Evolutionary conservation across 805 yeast genomes (phyloP), one percentile per base, ranked within the genome.

Genomic region (Wickerhamiella spandovensis): DNA sequence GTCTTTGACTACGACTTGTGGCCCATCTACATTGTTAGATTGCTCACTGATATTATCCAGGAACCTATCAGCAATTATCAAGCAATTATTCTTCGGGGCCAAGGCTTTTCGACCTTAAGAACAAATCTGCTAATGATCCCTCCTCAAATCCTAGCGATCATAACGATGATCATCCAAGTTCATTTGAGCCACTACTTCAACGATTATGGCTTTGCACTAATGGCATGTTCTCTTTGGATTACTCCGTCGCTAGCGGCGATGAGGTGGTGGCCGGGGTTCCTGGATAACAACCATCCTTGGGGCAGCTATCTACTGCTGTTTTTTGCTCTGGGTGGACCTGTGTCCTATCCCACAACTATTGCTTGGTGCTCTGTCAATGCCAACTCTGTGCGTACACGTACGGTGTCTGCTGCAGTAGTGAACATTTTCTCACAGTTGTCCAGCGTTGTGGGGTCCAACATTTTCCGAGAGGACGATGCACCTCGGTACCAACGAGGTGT

Each of bases 401-500:
- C 87, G 0, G 78, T 82, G 5, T 72, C 82, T 13, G 77, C 85
- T 0, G 79, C 87, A 0, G 52, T 82, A 44, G 80, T 76, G 59
- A 82, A 81, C 57, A 79, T 81, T 70, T 74, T 72, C 61, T 77
- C 76, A 0, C 88, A 82, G 59, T 67, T 77, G 0, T 82, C 79
- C 1, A 63, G 68, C 17, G 77, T 82, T 46, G 66, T 75, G 8
- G 66, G 78, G 2, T 67, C 79, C 7, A 76, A 81, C 57, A 71
- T 82, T 6, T 82, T 82, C 62, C 63, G 80, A 45, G 60, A 61
- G 1, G 73, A 71, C 43, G 89, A 82, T 59, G 67, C 66, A 41
- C 89, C 89, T 1, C 58, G 71, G 35, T 83, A 83, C 59, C 71
- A 71, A 39, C 64, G 73, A 23, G 90, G 88, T 41, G 80, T 82